phyloP scores from a whole-genome alignment of 176 grass and related monocot species.

The Avena sativa region DNA sequence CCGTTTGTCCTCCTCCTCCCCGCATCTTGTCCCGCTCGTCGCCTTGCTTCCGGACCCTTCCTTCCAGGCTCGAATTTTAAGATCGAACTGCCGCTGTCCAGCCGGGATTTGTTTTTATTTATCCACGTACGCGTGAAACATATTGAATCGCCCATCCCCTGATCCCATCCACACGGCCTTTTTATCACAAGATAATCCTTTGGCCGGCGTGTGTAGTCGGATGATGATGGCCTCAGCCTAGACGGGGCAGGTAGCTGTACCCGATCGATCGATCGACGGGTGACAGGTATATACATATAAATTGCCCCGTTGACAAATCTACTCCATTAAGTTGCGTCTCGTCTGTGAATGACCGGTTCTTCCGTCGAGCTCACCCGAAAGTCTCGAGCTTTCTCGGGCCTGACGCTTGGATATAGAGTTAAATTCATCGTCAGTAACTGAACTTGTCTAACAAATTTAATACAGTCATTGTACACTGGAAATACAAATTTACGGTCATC shows the following conservation, averaged over 20 bases:
- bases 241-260: slow-evolving; percentile 1
- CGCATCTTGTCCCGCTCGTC: slow-evolving; percentile 36
- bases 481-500: too few relatives aligned
- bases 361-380: slow-evolving; percentile 14
- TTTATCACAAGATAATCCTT: neutral
- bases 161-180: slow-evolving; percentile 25
- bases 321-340: neutral
- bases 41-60: neutral
- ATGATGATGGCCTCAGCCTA: slow-evolving; percentile 18
- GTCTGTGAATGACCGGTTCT: neutral
- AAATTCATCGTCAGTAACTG: too few relatives aligned
- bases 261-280: neutral
- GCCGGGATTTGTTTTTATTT: slow-evolving; percentile 12
- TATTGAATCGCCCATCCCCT: slow-evolving; percentile 9
- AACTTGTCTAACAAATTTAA: too few relatives aligned
- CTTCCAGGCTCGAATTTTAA: neutral
- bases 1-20: neutral
- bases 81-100: slow-evolving; percentile 40
- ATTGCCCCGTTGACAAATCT: slow-evolving; percentile 29
- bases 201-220: neutral
- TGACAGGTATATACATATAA: slow-evolving; percentile 16
- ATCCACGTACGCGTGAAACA: slow-evolving; percentile 32
- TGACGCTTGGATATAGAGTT: neutral
- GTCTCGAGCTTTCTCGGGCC: slow-evolving; percentile 4
- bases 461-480: too few relatives aligned